Evolutionary conservation across 768 basidiomycete genomes (phyloP), one percentile per base, ranked within the genome.

Genomic region (Boletus barrowsii): DNA sequence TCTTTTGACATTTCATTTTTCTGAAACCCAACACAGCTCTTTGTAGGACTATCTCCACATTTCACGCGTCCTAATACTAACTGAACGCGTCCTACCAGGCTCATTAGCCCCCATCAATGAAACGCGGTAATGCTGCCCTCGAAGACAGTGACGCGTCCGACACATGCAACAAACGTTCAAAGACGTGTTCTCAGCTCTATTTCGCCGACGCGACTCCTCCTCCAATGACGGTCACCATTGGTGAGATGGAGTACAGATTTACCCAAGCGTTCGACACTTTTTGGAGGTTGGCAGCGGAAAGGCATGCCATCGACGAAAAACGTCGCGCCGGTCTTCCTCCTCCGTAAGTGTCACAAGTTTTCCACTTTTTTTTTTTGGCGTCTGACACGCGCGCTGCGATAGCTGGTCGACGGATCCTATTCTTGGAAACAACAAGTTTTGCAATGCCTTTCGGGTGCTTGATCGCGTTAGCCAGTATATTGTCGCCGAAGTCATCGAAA

Each of bases 401-500:
- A 86, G 84, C 29, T 92, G 90, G 89, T 88, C 88, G 0, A 65
- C 76, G 1, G 87, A 92, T 64, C 62, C 68, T 3, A 80, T 86
- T 47, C 73, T 92, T 18, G 73, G 66, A 3, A 62, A 72, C 13
- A 77, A 82, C 59, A 76, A 75, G 30, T 90, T 90, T 65, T 89
- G 87, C 71, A 89, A 90, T 62, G 80, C 85, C 0, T 92, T 79
- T 63, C 86, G 90, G 35, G 82, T 90, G 9, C 76, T 84, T 42
- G 90, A 92, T 72, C 82, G 81, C 35, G 77, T 77, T 17, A 82
- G 79, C 30, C 90, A 92, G 61, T 92, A 78, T 57, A 73, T 91
- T 53, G 76, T 92, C 32, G 62, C 68, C 7, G 78, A 88, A 51
- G 87, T 92, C 55, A 83, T 91, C 56, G 77, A 84, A 59, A 80